Percentiles rank a stretch among this genome's conserved stretches.
These are phyloP conservation scores for Butyriboletus loyo DNA, from an alignment of 768 basidiomycete species.

Conservation along the genomic window DNA sequence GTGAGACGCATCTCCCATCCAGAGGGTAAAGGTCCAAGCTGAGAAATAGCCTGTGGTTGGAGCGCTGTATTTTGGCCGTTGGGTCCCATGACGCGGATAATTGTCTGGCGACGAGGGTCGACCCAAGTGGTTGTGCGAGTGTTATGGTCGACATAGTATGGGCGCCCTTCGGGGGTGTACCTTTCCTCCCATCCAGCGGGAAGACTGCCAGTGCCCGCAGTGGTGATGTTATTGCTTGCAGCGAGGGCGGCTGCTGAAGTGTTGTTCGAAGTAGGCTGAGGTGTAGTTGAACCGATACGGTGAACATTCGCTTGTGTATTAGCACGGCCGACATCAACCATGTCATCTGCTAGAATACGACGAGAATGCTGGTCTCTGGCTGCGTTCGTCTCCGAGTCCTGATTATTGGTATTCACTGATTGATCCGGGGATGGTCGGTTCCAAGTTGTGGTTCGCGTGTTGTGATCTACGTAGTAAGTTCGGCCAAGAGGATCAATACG, in stretches of 20 bases:
- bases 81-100: slow-evolving; percentile 95
- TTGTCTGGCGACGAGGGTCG: slow-evolving; percentile 93
- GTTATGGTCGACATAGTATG: slow-evolving; percentile 99
- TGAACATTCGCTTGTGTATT: slow-evolving; percentile 39
- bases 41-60: slow-evolving; percentile 94
- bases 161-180: slow-evolving; percentile 96
- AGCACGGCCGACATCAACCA: slow-evolving; percentile 69
- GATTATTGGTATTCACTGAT: slow-evolving; percentile 63
- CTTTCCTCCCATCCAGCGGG: slow-evolving; percentile 99
- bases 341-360: slow-evolving; percentile 79
- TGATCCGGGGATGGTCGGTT: slow-evolving; percentile 83
- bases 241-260: slow-evolving; percentile 49
- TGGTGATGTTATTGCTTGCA: slow-evolving; percentile 48
- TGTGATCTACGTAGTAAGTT: slow-evolving; percentile 99
- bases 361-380: slow-evolving; percentile 85
- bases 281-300: slow-evolving; percentile 36
- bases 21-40: slow-evolving; percentile 93
- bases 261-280: slow-evolving; percentile 29
- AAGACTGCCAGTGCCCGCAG: slow-evolving; percentile 79
- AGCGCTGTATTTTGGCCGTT: slow-evolving; percentile 83
- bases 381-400: slow-evolving; percentile 77
- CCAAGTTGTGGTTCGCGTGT: slow-evolving; percentile 97
- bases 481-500: slow-evolving; percentile 94
- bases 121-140: slow-evolving; percentile 99
- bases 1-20: slow-evolving; percentile 99